These are phyloP conservation scores for Micractinium conductrix DNA, from an alignment of 139 green algal genomes.

Conservation along the genomic window DNA sequence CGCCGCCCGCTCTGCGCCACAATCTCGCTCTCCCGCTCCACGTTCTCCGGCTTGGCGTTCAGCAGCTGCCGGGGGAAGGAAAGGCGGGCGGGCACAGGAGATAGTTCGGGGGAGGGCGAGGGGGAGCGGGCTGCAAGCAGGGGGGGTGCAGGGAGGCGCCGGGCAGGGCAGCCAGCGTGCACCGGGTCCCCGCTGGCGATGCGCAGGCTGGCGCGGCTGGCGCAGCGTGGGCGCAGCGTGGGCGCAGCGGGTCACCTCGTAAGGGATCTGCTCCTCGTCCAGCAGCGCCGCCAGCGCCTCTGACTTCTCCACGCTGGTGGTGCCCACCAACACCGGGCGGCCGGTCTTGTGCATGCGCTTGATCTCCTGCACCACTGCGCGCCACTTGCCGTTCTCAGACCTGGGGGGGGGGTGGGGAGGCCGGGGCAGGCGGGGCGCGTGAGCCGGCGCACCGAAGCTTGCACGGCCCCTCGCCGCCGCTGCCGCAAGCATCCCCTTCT, in stretches of 20 bases:
- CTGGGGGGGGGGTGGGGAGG: background rate
- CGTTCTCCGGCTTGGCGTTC: constrained; percentile 99
- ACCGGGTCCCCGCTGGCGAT: no score
- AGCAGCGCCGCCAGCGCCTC: constrained; percentile 87
- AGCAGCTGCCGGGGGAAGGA: constrained; percentile 74
- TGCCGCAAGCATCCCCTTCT: no score
- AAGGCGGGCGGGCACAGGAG: background rate
- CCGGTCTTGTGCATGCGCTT: constrained; percentile 91
- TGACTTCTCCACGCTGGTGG: constrained; percentile 92
- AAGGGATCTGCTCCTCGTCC: constrained; percentile 73
- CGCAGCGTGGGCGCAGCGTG: no score
- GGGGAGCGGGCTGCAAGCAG: no score
- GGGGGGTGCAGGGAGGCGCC: no score
- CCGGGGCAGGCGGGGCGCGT: no score
- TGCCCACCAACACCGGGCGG: constrained; percentile 92
- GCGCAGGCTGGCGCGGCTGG: no score
- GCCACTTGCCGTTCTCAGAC: constrained; percentile 83
- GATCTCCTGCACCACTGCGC: constrained; percentile 85
- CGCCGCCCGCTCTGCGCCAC: constrained; percentile 89
- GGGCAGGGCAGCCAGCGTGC: no score
- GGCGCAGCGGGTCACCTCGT: constrained; percentile 76
- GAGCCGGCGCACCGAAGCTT: no score
- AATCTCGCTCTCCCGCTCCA: constrained; percentile 97
- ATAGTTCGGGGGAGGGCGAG: no score
- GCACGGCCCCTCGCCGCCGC: no score